Evolutionary conservation across 192 early-diverging fungal genomes (phyloP).

Genomic region (Coemansia sp.): DNA sequence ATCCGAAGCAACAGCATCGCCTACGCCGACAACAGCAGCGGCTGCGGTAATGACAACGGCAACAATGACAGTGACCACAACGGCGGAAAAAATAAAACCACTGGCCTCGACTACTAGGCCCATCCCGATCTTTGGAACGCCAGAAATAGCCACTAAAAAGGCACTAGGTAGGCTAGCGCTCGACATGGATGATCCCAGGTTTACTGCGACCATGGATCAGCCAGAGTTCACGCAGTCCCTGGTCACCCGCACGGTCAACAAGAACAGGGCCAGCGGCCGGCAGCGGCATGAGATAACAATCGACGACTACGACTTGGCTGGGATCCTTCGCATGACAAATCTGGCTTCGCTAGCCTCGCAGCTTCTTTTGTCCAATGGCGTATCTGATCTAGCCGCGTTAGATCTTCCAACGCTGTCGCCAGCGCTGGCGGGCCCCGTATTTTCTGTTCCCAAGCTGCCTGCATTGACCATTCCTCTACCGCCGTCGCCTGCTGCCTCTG

Average conservation of each 20-base stretch:
- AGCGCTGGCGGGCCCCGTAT: neutral
- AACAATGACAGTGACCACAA: neutral
- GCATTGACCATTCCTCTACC: neutral
- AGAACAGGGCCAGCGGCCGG: neutral
- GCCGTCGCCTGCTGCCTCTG: neutral
- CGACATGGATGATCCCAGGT: neutral
- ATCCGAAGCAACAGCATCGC: neutral
- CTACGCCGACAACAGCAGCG: too few species aligned
- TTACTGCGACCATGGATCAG: neutral
- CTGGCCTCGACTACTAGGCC: neutral
- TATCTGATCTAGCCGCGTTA: neutral
- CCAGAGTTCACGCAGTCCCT: slow-evolving; percentile 1
- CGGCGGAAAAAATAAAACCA: neutral
- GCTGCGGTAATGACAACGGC: neutral
- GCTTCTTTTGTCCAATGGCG: neutral
- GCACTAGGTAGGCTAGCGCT: neutral
- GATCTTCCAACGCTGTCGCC: neutral
- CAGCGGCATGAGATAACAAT: slow-evolving; percentile 26
- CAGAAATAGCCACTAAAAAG: neutral
- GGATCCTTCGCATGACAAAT: slow-evolving; percentile 17
- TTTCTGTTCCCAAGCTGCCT: slow-evolving; percentile 1
- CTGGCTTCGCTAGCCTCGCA: slow-evolving; percentile 1
- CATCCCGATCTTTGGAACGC: slow-evolving; percentile 11
- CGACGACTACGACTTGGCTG: slow-evolving; percentile 27
- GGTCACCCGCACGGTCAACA: slow-evolving; percentile 1